phyloP scores from a whole-genome alignment of 257 asterid species.

The Hygrophila difformis region DNA sequence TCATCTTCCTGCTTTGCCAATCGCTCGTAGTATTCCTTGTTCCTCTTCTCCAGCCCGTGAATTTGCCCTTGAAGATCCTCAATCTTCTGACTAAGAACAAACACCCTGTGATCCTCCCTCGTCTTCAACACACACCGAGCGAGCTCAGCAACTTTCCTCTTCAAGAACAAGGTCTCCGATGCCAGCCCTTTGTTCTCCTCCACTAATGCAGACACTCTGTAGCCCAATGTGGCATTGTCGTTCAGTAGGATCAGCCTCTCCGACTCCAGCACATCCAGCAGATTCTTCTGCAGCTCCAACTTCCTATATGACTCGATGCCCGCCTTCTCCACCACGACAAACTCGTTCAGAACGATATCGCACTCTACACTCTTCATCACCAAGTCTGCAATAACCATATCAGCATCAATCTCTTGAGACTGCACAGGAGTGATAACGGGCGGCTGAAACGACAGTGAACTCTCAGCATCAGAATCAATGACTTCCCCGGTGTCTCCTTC shows the following conservation, averaged over 20 bases:
- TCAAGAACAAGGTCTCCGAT: conserved; percentile 64
- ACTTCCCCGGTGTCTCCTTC: conserved; percentile 9
- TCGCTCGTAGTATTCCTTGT: conserved; percentile 69
- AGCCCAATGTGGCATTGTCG: conserved; percentile 67
- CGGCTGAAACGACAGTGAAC: conserved; percentile 60
- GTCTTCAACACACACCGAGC: conserved; percentile 75
- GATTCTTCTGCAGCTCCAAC: conserved; percentile 74
- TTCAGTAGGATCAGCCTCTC: conserved; percentile 79
- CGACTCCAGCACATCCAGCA: conserved; percentile 81
- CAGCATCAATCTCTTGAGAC: conserved; percentile 32
- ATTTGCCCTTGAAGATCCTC: conserved; percentile 95
- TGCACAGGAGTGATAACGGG: not conserved
- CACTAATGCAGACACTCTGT: conserved; percentile 49
- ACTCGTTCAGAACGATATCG: conserved; percentile 53
- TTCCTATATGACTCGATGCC: conserved; percentile 56
- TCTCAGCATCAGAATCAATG: conserved; percentile 71
- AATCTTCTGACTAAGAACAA: conserved; percentile 71
- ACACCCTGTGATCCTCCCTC: conserved; percentile 85
- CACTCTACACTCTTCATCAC: conserved; percentile 63
- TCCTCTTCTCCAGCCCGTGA: conserved; percentile 74
- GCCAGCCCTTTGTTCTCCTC: conserved; percentile 82
- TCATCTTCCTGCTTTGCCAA: conserved; percentile 47
- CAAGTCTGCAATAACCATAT: conserved; percentile 57
- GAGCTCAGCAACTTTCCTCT: conserved; percentile 83
- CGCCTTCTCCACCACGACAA: conserved; percentile 37